Conservation (phyloP, 73 alveolate species). For the Tetrahymena elliotti region DNA sequence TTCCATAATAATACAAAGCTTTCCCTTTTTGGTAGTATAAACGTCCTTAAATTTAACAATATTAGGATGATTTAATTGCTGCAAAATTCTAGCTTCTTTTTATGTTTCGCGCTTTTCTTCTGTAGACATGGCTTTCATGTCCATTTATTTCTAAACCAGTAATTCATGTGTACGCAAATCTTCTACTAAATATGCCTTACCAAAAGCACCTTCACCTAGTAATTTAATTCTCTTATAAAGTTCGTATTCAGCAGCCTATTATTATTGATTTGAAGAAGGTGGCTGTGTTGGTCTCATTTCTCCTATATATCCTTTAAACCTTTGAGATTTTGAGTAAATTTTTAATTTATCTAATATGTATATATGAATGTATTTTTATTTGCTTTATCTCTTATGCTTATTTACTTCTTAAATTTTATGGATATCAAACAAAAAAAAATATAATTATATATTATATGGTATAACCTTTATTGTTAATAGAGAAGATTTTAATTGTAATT, state of each 20-base stretch:
- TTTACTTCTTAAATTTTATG: not conserved
- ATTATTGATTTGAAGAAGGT: not conserved
- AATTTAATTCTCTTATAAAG: slow-evolving; percentile 36
- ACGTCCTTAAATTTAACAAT: slow-evolving; percentile 77
- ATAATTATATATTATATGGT: no score
- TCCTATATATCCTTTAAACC: not conserved
- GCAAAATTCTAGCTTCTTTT: slow-evolving; percentile 59
- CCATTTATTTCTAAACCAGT: slow-evolving; percentile 61
- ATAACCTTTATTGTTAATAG: not conserved
- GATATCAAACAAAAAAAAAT: not conserved
- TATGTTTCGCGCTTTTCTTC: slow-evolving; percentile 65
- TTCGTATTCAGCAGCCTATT: slow-evolving; percentile 14
- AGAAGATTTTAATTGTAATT: not conserved
- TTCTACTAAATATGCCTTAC: slow-evolving; percentile 53
- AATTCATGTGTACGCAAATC: slow-evolving; percentile 29
- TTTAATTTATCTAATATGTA: not conserved
- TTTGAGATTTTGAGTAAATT: not conserved
- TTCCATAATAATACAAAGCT: slow-evolving; percentile 68
- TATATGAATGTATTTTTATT: no score
- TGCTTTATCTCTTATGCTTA: not conserved
- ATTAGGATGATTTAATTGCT: slow-evolving; percentile 77
- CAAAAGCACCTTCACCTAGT: slow-evolving; percentile 64
- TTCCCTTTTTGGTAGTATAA: slow-evolving; percentile 63
- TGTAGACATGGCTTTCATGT: slow-evolving; percentile 51
- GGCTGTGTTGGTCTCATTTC: not conserved